Conservation (phyloP, 2,329 filamentous ascomycete genomes). For the Colletotrichum spinosum region DNA sequence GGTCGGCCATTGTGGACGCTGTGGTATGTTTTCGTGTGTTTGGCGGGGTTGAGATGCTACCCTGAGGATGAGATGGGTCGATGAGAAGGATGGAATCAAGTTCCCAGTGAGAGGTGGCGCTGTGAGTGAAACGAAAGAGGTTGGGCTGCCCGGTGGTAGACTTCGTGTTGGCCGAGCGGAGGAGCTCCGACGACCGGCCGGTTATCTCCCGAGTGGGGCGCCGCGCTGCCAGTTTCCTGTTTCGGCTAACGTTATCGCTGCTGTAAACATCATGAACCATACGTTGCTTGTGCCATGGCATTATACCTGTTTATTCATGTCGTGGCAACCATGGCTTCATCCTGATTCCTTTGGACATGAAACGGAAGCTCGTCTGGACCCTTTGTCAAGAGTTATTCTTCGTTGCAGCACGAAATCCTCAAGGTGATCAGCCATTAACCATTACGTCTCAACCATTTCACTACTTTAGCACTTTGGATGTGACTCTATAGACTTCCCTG, state of each 20-base stretch:
- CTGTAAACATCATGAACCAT: slow-evolving; percentile 2
- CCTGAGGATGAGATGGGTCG: background rate
- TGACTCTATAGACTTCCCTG: no score
- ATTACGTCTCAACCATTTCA: no score
- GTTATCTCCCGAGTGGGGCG: slow-evolving; percentile 26
- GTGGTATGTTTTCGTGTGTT: background rate
- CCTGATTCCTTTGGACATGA: no score
- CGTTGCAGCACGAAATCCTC: no score
- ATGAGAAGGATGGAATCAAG: background rate
- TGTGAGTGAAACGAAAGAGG: slow-evolving; percentile 4
- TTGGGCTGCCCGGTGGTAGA: background rate
- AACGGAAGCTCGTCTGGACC: no score
- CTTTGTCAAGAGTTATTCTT: no score
- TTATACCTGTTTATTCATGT: no score
- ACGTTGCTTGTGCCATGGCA: background rate
- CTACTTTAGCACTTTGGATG: no score
- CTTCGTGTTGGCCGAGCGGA: slow-evolving; percentile 21
- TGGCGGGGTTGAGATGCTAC: background rate
- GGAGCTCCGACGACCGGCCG: slow-evolving; percentile 34
- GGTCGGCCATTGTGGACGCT: background rate
- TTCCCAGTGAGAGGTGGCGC: background rate
- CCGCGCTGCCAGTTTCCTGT: slow-evolving; percentile 14
- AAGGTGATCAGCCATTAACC: no score
- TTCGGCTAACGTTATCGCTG: slow-evolving; percentile 13
- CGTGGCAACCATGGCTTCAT: no score